Conservation (phyloP, 768 basidiomycete genomes). For the Tulasnella sp. region DNA sequence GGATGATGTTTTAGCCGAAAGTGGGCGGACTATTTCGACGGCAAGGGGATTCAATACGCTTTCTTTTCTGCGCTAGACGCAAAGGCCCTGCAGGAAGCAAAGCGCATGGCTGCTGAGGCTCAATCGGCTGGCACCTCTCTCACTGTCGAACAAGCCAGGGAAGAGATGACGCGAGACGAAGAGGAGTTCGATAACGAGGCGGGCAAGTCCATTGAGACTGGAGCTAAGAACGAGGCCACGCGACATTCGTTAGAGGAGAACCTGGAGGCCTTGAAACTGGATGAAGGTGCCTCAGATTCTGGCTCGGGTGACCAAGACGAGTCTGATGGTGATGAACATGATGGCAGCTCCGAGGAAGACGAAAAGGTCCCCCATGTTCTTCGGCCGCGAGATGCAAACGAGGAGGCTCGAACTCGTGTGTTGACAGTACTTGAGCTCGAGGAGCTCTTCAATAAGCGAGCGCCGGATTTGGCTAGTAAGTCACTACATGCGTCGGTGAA, state of each 20-base stretch:
- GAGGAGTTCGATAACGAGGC: constrained; percentile 25
- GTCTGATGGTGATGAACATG: constrained; percentile 27
- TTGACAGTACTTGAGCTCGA: constrained; percentile 83
- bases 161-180: constrained; percentile 12
- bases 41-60: constrained; percentile 62
- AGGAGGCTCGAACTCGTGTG: constrained; percentile 62
- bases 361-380: constrained; percentile 21
- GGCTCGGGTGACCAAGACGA: constrained; percentile 25
- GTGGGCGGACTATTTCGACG: constrained; percentile 91
- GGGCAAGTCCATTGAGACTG: constrained; percentile 20
- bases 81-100: constrained; percentile 67
- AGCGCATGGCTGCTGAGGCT: constrained; percentile 30
- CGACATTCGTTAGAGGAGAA: constrained; percentile 26
- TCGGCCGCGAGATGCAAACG: constrained; percentile 28
- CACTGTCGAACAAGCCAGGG: neutral
- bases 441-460: constrained; percentile 57
- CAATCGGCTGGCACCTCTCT: constrained; percentile 9
- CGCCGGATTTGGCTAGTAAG: constrained; percentile 62
- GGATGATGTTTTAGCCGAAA: constrained; percentile 37
- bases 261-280: constrained; percentile 22
- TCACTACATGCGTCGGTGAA: neutral
- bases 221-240: constrained; percentile 25
- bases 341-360: constrained; percentile 37
- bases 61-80: constrained; percentile 93
- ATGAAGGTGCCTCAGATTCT: constrained; percentile 19